phyloP scores from a whole-genome alignment of 2,329 filamentous ascomycete species.

The Monosporascus cannonballus region DNA sequence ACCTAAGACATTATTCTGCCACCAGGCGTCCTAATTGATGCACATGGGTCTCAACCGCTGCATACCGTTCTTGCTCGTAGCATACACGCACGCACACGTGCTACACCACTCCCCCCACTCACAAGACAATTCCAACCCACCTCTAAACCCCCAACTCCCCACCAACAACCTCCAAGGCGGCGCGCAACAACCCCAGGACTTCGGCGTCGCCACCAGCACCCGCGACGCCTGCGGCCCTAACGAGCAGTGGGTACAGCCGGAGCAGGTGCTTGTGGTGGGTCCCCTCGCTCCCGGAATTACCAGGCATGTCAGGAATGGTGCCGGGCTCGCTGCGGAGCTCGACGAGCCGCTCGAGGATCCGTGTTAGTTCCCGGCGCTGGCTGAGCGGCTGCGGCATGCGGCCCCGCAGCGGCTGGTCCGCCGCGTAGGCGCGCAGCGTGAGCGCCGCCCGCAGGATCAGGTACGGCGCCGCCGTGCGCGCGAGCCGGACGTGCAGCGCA shows the following conservation, averaged over 20 bases:
- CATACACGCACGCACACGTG: no score
- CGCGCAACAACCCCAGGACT: slow-evolving; percentile 50
- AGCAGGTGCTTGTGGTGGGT: slow-evolving; percentile 64
- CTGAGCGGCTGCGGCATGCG: slow-evolving; percentile 81
- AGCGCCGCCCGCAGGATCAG: slow-evolving; percentile 77
- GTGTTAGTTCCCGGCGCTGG: slow-evolving; percentile 72
- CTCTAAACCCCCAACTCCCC: slow-evolving; percentile 42
- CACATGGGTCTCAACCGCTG: no score
- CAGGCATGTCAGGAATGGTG: slow-evolving; percentile 56
- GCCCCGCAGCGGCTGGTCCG: slow-evolving; percentile 85
- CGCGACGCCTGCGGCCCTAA: slow-evolving; percentile 55
- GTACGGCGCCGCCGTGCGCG: slow-evolving; percentile 71
- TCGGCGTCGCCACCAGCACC: slow-evolving; percentile 53
- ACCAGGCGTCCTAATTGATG: no score
- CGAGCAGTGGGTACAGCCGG: slow-evolving; percentile 72
- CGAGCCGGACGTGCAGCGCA: slow-evolving; percentile 52
- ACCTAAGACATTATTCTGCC: no score
- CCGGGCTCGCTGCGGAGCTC: slow-evolving; percentile 62
- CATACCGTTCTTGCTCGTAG: no score
- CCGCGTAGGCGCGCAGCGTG: slow-evolving; percentile 76
- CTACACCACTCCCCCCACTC: no score
- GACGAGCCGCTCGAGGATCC: slow-evolving; percentile 62
- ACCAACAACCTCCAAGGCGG: slow-evolving; percentile 57
- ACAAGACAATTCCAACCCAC: not conserved
- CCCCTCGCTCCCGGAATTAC: slow-evolving; percentile 40